These are phyloP conservation scores for Colletotrichum trifolii DNA, from an alignment of 2,329 filamentous ascomycete genomes.

Conservation along the genomic window DNA sequence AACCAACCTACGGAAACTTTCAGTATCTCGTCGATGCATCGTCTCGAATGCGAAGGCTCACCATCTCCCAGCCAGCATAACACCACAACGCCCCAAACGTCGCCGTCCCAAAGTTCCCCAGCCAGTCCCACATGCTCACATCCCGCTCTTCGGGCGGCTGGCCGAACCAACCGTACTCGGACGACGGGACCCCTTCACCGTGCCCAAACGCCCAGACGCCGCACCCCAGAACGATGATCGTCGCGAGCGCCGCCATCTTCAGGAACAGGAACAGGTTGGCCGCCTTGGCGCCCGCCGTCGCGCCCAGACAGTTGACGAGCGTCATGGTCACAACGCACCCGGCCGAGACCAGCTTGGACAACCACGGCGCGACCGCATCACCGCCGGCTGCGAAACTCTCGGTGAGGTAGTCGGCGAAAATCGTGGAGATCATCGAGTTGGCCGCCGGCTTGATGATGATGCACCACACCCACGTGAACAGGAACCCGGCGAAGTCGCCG, in stretches of 20 bases:
- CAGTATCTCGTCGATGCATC: conserved; percentile 1
- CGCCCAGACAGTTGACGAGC: conserved; percentile 55
- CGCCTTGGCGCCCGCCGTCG: conserved; percentile 50
- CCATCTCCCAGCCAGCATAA: conserved; percentile 58
- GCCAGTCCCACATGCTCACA: conserved; percentile 47
- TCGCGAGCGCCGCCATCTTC: conserved; percentile 39
- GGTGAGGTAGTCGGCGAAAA: conserved; percentile 55
- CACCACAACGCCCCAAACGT: conserved; percentile 56
- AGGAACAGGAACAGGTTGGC: conserved; percentile 54
- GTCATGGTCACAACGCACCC: conserved; percentile 51
- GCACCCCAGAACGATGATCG: conserved; percentile 39
- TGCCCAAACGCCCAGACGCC: conserved; percentile 43
- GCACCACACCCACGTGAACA: conserved; percentile 58
- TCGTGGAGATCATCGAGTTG: conserved; percentile 56
- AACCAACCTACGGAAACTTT: conserved; percentile 37
- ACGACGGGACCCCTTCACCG: conserved; percentile 49
- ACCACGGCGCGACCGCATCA: conserved; percentile 38
- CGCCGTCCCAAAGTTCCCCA: conserved; percentile 53
- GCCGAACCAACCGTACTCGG: conserved; percentile 46
- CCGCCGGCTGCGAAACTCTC: conserved; percentile 43
- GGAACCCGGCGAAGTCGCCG: conserved; percentile 54
- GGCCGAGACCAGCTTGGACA: conserved; percentile 51
- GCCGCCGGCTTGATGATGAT: conserved; percentile 55
- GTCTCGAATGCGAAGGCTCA: conserved; percentile 44
- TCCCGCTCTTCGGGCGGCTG: conserved; percentile 33